Evolutionary conservation across 805 yeast genomes (phyloP).

Genomic region (Torulaspora gathmanii): DNA sequence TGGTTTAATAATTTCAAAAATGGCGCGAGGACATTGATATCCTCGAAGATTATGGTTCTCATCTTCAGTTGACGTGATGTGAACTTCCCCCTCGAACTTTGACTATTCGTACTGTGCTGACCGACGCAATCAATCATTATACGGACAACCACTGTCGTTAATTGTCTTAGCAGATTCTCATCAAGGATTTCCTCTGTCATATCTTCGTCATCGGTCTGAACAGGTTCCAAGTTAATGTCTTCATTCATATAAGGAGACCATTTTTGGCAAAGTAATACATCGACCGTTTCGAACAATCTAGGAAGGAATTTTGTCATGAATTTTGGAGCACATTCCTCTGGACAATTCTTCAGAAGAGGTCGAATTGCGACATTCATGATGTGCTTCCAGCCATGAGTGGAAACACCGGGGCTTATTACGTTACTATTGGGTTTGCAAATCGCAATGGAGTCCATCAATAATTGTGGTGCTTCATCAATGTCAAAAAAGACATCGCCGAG

Average conservation of each 20-base stretch:
- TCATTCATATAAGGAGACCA: slow-evolving; percentile 53
- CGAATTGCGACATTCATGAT: slow-evolving; percentile 86
- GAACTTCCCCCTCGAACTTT: slow-evolving; percentile 29
- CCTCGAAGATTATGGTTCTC: slow-evolving; percentile 59
- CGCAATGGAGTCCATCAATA: slow-evolving; percentile 82
- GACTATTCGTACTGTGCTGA: slow-evolving; percentile 53
- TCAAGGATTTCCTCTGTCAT: slow-evolving; percentile 98
- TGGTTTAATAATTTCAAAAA: slow-evolving; percentile 70
- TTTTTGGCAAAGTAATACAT: slow-evolving; percentile 61
- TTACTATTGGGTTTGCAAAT: slow-evolving; percentile 52
- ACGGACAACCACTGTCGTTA: slow-evolving; percentile 87
- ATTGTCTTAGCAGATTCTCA: slow-evolving; percentile 86
- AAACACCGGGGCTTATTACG: slow-evolving; percentile 60
- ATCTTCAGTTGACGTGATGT: slow-evolving; percentile 61
- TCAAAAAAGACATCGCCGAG: slow-evolving; percentile 85
- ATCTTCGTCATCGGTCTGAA: slow-evolving; percentile 69
- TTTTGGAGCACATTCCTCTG: slow-evolving; percentile 55
- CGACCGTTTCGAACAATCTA: slow-evolving; percentile 64
- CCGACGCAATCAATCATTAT: slow-evolving; percentile 83
- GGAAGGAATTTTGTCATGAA: slow-evolving; percentile 81
- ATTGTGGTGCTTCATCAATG: slow-evolving; percentile 71
- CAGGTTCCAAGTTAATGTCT: slow-evolving; percentile 44
- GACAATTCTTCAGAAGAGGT: slow-evolving; percentile 84
- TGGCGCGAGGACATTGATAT: slow-evolving; percentile 68
- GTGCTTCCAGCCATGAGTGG: slow-evolving; percentile 96